Conservation (phyloP, 805 yeast species). For the Naumovozyma baii region DNA sequence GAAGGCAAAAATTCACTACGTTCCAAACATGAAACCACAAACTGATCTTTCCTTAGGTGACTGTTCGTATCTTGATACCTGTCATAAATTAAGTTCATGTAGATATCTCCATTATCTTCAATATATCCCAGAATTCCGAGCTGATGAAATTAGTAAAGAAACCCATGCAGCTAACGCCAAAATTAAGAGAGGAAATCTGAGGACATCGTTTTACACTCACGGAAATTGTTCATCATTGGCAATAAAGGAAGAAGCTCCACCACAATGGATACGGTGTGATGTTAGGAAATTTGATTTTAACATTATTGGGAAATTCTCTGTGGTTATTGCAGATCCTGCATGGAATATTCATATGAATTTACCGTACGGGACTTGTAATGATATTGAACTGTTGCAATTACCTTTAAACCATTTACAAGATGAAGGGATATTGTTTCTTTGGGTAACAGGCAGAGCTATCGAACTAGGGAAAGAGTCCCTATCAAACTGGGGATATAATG, state of each 20-base stretch:
- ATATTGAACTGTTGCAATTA: constrained; percentile 57
- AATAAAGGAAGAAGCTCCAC: constrained; percentile 35
- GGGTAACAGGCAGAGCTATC: constrained; percentile 94
- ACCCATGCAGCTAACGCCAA: constrained; percentile 16
- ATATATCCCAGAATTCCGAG: constrained; percentile 30
- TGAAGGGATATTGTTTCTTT: constrained; percentile 73
- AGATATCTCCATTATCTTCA: constrained; percentile 69
- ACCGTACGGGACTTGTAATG: constrained; percentile 71
- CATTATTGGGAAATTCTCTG: constrained; percentile 70
- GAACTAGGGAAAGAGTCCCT: constrained; percentile 78
- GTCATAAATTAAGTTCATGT: constrained; percentile 76
- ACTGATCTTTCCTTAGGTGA: constrained; percentile 75
- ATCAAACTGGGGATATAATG: constrained; percentile 70
- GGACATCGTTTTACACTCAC: constrained; percentile 26
- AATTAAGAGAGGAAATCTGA: constrained; percentile 9
- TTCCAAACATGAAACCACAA: constrained; percentile 45
- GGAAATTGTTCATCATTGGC: constrained; percentile 31
- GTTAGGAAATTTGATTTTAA: constrained; percentile 62
- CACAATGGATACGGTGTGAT: constrained; percentile 87
- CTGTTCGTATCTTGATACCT: constrained; percentile 88
- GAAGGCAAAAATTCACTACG: constrained; percentile 38
- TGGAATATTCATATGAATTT: constrained; percentile 92
- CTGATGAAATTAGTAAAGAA: constrained; percentile 11
- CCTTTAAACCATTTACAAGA: constrained; percentile 64
- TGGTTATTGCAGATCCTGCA: constrained; percentile 85